Percentiles rank a stretch among this genome's conserved stretches.
Conservation (phyloP, 305 asterid species). For the Andrographis paniculata region DNA sequence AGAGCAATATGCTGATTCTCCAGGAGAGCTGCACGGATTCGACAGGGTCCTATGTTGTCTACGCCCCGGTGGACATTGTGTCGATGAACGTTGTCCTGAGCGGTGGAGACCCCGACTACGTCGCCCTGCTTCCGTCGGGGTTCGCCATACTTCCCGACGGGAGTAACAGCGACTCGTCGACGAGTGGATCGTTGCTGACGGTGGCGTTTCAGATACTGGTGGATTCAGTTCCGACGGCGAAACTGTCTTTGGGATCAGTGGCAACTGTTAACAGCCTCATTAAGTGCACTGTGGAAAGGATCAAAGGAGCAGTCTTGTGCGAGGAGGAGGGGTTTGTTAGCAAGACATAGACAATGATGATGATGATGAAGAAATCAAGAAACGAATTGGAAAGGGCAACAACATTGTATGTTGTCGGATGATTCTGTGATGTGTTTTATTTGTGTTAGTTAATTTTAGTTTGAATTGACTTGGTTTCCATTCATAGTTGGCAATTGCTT, state of each 20-base stretch:
- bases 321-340: conserved; percentile 20
- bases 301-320: conserved; percentile 64
- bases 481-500: too few species aligned
- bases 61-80: conserved; percentile 53
- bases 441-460: too few species aligned
- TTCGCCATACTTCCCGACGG: conserved; percentile 91
- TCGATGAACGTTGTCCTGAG: conserved; percentile 88
- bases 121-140: conserved; percentile 89
- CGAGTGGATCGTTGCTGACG: conserved; percentile 71
- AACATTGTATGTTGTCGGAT: too few species aligned
- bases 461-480: too few species aligned
- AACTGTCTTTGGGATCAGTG: conserved; percentile 83
- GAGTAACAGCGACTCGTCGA: conserved; percentile 18
- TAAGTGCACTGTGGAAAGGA: conserved; percentile 92
- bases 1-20: conserved; percentile 14
- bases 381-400: background rate
- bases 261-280: conserved; percentile 95
- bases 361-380: background rate
- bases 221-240: conserved; percentile 86
- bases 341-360: background rate
- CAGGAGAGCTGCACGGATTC: conserved; percentile 35
- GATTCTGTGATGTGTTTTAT: too few species aligned
- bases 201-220: conserved; percentile 90
- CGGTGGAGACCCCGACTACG: conserved; percentile 96
- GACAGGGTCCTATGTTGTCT: conserved; percentile 32